Evolutionary conservation across 768 basidiomycete species (phyloP).

Genomic region (Scleroderma citrinum): DNA sequence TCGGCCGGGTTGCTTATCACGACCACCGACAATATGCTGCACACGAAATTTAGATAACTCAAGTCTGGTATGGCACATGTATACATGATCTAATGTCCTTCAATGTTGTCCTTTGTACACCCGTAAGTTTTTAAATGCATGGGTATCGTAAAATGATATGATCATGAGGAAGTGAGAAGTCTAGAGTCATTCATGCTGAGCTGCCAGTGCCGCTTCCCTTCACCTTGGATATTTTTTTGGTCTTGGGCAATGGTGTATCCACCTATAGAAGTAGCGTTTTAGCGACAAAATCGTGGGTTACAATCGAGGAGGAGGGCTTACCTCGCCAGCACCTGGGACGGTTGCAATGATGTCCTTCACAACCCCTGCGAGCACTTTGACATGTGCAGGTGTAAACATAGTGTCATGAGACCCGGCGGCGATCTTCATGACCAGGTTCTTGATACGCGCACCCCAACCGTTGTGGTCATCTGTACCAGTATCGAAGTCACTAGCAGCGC

Average conservation of each 20-base stretch:
- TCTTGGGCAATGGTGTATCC: neutral
- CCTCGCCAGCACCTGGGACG: neutral
- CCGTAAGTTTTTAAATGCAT: too few relatives aligned
- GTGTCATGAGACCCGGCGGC: conserved; percentile 25
- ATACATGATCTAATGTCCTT: too few relatives aligned
- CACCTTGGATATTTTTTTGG: neutral
- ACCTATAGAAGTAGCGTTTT: neutral
- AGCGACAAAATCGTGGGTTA: neutral
- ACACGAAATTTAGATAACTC: too few relatives aligned
- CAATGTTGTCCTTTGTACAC: too few relatives aligned
- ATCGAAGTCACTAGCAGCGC: conserved; percentile 23
- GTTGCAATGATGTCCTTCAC: conserved; percentile 12
- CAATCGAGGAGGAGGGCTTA: neutral
- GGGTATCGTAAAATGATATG: too few relatives aligned
- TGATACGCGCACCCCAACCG: conserved; percentile 24
- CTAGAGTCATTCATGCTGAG: too few relatives aligned
- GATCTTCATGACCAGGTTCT: conserved; percentile 22
- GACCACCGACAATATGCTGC: too few relatives aligned
- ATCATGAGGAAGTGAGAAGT: too few relatives aligned
- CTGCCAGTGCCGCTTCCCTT: too few relatives aligned
- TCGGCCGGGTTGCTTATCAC: too few relatives aligned
- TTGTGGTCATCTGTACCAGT: conserved; percentile 28
- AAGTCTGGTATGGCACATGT: too few relatives aligned
- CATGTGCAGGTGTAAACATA: conserved; percentile 28
- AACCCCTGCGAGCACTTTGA: conserved; percentile 23